Base-by-base conservation (phyloP, 495 filamentous ascomycete genomes). In the Trichocladium antarcticum region DNA sequence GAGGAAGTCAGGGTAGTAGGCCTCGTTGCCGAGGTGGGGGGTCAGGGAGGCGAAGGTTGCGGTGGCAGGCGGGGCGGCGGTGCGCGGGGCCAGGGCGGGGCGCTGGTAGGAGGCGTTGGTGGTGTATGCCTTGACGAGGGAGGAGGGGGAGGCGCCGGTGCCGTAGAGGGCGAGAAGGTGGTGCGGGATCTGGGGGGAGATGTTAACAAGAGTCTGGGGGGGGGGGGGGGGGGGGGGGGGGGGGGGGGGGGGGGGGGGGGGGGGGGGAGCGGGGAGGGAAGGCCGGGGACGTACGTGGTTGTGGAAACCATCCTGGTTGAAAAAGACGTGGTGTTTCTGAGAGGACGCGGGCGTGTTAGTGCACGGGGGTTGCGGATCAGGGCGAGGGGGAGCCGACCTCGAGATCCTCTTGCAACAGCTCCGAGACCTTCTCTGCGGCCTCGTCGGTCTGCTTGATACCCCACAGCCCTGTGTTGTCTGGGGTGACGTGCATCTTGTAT, bases 121-220 rank as follows among this genome's bases (percentile, higher is more conserved):
- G 14, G 76, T 64, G 55, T 84, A 90, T 5, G 68, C 73, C 2
- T 64, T 64, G 41, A 74, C 61, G n/a, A 94, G 69, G 1, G 74
- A 42, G 0, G 69, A 57, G 0, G 83, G 59, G 0, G 71, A 59
- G 14, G 84, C 84, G 8, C 82, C 80, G n/a, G 92, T 76, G 31
- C 82, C 81, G 59, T 79, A 93, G 42, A 88, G 63, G n/a, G 78
- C 78, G 8, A 93, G 72, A 11, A 92, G 64, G 44, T 83, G 78
- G 56, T 95, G 87, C 3, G 69, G 76, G 46, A 92, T 84, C 64
- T 90, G 71, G 8, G 22, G 2, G 45, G 17, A 3, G 16, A 29
- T 21, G 5, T 32, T 0, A 39, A 2, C 11, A n/a, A n/a, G 50
- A 1, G 51, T 77, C 69, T 67, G 55, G 27, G 37, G 21, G n/a